Conservation (phyloP, 2,329 filamentous ascomycete species). For the Daldinia sp. region DNA sequence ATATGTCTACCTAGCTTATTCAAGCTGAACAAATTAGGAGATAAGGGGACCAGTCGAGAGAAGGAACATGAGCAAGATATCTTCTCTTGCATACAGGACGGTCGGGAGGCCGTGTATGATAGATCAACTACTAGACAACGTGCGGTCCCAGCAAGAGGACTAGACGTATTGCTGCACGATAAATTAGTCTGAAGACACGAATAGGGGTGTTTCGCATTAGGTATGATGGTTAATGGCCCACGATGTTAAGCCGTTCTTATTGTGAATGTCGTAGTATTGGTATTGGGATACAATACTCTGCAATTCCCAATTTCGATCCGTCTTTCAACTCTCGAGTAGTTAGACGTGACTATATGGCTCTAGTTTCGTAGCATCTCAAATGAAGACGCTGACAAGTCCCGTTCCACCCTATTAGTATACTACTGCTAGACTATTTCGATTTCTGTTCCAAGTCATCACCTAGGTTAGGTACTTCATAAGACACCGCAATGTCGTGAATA, state of each 20-base stretch:
- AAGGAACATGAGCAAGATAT: background rate
- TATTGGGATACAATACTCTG: background rate
- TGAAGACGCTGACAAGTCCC: background rate
- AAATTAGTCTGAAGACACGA: background rate
- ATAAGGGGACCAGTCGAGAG: background rate
- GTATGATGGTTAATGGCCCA: background rate
- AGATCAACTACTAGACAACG: constrained; percentile 24
- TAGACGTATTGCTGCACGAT: background rate
- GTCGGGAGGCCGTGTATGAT: constrained; percentile 11
- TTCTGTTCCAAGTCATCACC: background rate
- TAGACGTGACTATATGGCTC: background rate
- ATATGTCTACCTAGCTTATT: background rate
- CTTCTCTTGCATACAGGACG: background rate
- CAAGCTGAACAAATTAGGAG: background rate
- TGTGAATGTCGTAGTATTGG: background rate
- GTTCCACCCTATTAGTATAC: background rate
- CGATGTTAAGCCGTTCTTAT: background rate
- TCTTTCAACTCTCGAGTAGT: background rate
- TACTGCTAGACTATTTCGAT: background rate
- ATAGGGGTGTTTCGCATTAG: background rate
- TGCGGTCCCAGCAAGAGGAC: constrained; percentile 13
- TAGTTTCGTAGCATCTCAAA: background rate
- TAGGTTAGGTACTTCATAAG: background rate
- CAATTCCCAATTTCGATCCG: background rate
- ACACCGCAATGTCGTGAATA: background rate